Evolutionary conservation across 2,329 filamentous ascomycete species (phyloP).

Genomic region (Aspergillus sergii): DNA sequence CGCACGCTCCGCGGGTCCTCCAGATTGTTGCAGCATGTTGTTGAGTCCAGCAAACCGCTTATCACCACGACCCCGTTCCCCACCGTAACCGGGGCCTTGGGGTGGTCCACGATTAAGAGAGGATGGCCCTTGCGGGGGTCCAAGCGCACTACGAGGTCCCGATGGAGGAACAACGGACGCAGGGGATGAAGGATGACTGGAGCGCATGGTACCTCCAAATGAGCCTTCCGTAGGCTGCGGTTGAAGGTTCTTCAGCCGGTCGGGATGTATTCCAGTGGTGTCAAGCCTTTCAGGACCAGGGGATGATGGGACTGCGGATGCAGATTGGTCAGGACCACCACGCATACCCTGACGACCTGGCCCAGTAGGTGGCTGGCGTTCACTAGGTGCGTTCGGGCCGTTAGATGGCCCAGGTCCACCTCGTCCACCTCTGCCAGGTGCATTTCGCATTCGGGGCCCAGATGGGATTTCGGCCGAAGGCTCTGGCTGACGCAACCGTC

Average conservation of each 20-base stretch:
- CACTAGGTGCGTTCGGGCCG: slow-evolving; percentile 27
- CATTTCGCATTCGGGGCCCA: slow-evolving; percentile 53
- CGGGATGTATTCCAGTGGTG: slow-evolving; percentile 56
- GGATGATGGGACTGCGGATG: slow-evolving; percentile 33
- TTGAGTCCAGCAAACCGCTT: slow-evolving; percentile 52
- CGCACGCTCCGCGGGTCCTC: slow-evolving; percentile 34
- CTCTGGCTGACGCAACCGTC: slow-evolving; percentile 48
- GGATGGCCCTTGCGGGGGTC: slow-evolving; percentile 39
- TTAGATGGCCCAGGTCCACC: slow-evolving; percentile 30
- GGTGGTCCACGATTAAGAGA: slow-evolving; percentile 40
- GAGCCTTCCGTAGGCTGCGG: slow-evolving; percentile 29
- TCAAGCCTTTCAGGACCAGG: slow-evolving; percentile 38
- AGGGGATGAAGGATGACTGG: slow-evolving; percentile 28
- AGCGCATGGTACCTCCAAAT: slow-evolving; percentile 23
- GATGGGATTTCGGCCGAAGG: slow-evolving; percentile 52
- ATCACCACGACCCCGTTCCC: slow-evolving; percentile 46
- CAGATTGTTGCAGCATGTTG: slow-evolving; percentile 50
- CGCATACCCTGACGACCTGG: slow-evolving; percentile 44
- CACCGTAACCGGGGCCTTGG: slow-evolving; percentile 38
- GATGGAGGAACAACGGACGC: slow-evolving; percentile 39
- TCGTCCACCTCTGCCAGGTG: slow-evolving; percentile 41
- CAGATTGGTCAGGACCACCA: slow-evolving; percentile 34
- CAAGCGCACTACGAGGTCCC: slow-evolving; percentile 42
- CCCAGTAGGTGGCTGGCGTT: slow-evolving; percentile 49
- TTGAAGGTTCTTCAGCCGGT: slow-evolving; percentile 52